phyloP scores from a whole-genome alignment of 139 green algal species.

The Chlorella sp. region DNA sequence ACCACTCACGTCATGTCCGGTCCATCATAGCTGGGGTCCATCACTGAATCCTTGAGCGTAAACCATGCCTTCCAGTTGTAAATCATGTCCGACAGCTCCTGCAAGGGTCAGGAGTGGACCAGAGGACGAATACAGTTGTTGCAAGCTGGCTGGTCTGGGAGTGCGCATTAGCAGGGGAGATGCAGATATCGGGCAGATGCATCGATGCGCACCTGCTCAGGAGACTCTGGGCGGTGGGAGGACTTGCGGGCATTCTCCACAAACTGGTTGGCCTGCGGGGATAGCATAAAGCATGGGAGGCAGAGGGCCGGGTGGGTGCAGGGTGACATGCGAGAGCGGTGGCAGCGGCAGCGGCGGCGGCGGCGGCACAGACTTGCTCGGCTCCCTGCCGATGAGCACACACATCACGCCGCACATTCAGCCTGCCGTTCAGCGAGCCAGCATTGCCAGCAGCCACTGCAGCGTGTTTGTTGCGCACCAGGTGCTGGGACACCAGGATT shows the following conservation, averaged over 20 bases:
- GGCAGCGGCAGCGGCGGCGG: too few species aligned
- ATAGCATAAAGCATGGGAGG: not conserved
- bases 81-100: constrained; percentile 79
- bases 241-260: constrained; percentile 69
- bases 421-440: too few species aligned
- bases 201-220: constrained; percentile 58
- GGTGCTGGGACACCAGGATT: constrained; percentile 72
- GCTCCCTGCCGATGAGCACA: too few species aligned
- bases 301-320: not conserved
- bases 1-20: constrained; percentile 61
- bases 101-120: not conserved
- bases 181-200: too few species aligned
- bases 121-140: too few species aligned
- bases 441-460: too few species aligned
- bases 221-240: constrained; percentile 69
- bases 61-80: constrained; percentile 80
- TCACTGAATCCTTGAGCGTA: constrained; percentile 59
- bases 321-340: not conserved
- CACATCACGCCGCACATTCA: too few species aligned
- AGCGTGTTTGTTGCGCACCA: too few species aligned
- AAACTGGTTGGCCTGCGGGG: constrained; percentile 69
- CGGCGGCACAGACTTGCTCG: too few species aligned
- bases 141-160: too few species aligned
- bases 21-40: constrained; percentile 85
- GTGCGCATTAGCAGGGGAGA: too few species aligned